Conservation (phyloP, 371 early-diverging fungal genomes). For the Circinella minor region DNA sequence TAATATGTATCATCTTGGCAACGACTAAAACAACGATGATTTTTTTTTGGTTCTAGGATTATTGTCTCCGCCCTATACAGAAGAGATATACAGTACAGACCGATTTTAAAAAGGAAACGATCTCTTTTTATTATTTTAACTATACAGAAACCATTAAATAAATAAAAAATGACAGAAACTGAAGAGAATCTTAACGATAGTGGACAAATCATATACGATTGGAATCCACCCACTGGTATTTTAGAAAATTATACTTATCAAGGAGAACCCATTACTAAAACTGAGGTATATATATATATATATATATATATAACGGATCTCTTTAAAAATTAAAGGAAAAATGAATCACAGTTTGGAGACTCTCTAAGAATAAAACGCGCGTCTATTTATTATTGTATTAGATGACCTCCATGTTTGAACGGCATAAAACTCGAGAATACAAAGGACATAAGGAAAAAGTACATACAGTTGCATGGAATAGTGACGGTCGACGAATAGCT, state of each 20-base stretch:
- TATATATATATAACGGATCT: background rate
- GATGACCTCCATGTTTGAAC: slow-evolving; percentile 40
- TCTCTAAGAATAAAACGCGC: background rate
- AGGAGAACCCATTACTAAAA: slow-evolving; percentile 31
- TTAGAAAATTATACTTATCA: slow-evolving; percentile 35
- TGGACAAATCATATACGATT: slow-evolving; percentile 41
- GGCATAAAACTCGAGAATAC: slow-evolving; percentile 50
- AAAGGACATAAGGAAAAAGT: slow-evolving; percentile 64
- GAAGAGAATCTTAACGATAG: slow-evolving; percentile 17
- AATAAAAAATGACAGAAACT: slow-evolving; percentile 1
- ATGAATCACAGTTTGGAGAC: no score
- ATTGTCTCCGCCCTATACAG: no score
- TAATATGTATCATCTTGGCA: no score
- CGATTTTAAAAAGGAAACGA: no score
- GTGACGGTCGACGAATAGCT: slow-evolving; percentile 67
- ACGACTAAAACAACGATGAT: no score
- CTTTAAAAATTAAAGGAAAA: background rate
- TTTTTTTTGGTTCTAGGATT: no score
- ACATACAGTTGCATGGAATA: slow-evolving; percentile 69
- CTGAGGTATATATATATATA: slow-evolving; percentile 30
- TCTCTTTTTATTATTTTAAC: no score
- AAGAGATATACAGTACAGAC: no score
- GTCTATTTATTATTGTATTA: slow-evolving; percentile 14
- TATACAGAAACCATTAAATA: no score
- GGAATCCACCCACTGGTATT: slow-evolving; percentile 44